Conservation (phyloP, 1,139 yeast species). For the Debaryomyces psychrophilus region DNA sequence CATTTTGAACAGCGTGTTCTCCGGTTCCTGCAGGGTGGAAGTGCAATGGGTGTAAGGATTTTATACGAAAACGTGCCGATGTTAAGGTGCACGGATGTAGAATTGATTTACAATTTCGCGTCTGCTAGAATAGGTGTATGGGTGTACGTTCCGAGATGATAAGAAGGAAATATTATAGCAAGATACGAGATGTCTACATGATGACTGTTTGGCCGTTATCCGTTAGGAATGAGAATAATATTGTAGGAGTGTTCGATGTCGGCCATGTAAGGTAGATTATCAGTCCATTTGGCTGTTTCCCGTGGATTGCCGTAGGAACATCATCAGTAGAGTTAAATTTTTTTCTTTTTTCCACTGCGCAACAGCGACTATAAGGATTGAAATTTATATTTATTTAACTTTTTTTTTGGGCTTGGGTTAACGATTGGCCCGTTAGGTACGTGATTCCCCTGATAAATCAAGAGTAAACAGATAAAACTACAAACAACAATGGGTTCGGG, state of each 20-base stretch:
- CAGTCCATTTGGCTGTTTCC: not conserved
- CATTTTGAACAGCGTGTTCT: conserved; percentile 2
- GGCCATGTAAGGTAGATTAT: not conserved
- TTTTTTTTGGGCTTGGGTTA: conserved; percentile 3
- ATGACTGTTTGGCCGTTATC: not conserved
- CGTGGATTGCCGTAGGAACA: not conserved
- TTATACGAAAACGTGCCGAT: not conserved
- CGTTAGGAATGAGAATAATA: not conserved
- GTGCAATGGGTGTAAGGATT: not conserved
- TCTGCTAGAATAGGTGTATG: not conserved
- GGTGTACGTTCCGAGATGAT: not conserved
- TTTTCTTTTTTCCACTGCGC: conserved; percentile 6
- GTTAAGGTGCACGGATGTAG: not conserved
- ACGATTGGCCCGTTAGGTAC: conserved; percentile 4
- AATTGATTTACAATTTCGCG: not conserved
- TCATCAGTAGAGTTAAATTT: conserved; percentile 2
- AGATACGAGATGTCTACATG: not conserved
- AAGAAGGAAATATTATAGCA: not conserved
- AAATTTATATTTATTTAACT: not conserved
- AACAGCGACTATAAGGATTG: not conserved
- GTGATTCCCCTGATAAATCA: not conserved
- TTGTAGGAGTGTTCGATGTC: too few species aligned
- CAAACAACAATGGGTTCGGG: conserved; percentile 29
- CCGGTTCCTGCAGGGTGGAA: not conserved
- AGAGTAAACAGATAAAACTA: not conserved